These are phyloP conservation scores for Hortiboletus flavorubellus DNA, from an alignment of 768 basidiomycete genomes.

Conservation along the genomic window DNA sequence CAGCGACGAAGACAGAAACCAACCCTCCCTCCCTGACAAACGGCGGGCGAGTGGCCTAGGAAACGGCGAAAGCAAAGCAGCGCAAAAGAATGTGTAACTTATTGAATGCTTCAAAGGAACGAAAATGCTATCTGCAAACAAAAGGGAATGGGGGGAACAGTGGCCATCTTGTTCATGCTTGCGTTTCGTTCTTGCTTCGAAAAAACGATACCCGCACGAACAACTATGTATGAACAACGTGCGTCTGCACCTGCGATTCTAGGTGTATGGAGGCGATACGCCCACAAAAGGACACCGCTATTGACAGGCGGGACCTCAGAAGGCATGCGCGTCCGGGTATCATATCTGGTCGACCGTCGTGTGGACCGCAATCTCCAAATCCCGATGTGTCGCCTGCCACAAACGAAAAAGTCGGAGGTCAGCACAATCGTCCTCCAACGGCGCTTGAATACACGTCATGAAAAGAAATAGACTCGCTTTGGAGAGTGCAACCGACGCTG, in stretches of 20 bases:
- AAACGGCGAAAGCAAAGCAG: not conserved
- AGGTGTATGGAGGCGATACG: not conserved
- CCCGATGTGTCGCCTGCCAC: not conserved
- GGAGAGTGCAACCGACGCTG: not conserved
- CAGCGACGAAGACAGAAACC: too few species aligned
- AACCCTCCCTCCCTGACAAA: not conserved
- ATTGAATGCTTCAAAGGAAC: not conserved
- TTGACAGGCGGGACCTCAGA: not conserved
- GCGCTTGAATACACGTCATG: not conserved
- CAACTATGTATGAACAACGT: not conserved
- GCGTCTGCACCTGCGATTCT: not conserved
- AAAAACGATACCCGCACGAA: not conserved
- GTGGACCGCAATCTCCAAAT: conserved; percentile 13
- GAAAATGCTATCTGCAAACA: not conserved
- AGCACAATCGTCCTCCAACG: not conserved
- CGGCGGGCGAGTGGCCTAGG: not conserved
- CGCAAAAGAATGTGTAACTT: not conserved
- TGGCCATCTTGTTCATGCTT: not conserved
- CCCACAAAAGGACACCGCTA: not conserved
- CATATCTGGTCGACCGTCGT: conserved; percentile 1
- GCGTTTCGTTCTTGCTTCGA: not conserved
- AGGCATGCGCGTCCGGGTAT: not conserved
- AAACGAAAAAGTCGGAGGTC: not conserved
- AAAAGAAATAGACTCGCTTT: conserved; percentile 1
- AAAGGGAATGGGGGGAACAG: not conserved